Percentiles rank a stretch among this genome's conserved stretches.
phyloP scores from a whole-genome alignment of 2,329 filamentous ascomycete species.

The Botrytis fragariae region DNA sequence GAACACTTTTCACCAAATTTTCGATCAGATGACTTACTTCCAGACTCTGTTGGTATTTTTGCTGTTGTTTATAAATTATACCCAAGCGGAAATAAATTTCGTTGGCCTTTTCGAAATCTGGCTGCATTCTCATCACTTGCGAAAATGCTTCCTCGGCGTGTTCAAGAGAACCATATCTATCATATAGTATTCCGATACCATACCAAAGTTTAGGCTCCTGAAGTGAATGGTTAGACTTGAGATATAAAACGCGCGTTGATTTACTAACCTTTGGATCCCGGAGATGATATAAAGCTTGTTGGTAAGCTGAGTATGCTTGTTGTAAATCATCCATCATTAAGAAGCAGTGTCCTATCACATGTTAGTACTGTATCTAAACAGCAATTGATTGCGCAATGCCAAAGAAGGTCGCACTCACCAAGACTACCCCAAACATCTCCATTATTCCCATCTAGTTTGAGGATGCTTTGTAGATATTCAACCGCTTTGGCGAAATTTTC shows the following conservation, averaged over 20 bases:
- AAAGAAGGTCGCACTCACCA: conserved; percentile 55
- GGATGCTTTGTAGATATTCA: conserved; percentile 85
- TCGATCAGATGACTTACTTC: conserved; percentile 59
- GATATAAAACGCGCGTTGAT: neutral
- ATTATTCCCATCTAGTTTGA: conserved; percentile 84
- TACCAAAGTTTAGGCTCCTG: conserved; percentile 98
- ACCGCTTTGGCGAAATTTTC: conserved; percentile 94
- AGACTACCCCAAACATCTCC: conserved; percentile 97
- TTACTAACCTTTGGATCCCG: conserved; percentile 78
- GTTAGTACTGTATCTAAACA: conserved; percentile 27
- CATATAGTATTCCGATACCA: conserved; percentile 95
- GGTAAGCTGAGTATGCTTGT: conserved; percentile 94
- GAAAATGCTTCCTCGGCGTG: conserved; percentile 98
- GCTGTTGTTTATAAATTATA: conserved; percentile 99
- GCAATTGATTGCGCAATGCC: conserved; percentile 5
- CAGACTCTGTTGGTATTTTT: conserved; percentile 87
- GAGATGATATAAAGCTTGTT: conserved; percentile 90
- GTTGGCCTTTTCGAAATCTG: conserved; percentile 96
- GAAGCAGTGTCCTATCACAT: conserved; percentile 79
- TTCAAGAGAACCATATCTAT: conserved; percentile 92
- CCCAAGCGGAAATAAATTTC: conserved; percentile 98
- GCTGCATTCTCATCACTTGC: conserved; percentile 98
- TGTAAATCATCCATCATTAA: conserved; percentile 98
- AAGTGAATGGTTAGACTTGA: conserved; percentile 24
- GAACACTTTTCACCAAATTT: neutral